These are phyloP conservation scores for Dipodascopsis uninucleata DNA, from an alignment of 805 yeast species.

Conservation along the genomic window DNA sequence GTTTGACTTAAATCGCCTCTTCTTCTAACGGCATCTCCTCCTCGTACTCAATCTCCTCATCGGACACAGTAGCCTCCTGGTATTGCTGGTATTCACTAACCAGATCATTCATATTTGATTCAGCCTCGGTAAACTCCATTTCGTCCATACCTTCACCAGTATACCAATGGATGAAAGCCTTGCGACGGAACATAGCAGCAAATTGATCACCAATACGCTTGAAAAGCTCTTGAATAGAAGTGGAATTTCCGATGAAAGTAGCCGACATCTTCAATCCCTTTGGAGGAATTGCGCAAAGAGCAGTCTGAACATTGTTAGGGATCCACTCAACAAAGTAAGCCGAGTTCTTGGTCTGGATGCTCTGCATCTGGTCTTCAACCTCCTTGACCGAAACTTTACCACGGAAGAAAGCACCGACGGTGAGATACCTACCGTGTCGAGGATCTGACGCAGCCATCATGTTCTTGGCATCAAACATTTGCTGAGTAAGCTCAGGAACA, in stretches of 20 bases:
- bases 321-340: constrained; percentile 92
- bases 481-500: constrained; percentile 92
- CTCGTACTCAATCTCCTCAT: constrained; percentile 67
- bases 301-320: constrained; percentile 93
- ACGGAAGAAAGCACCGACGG: constrained; percentile 91
- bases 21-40: constrained; percentile 31
- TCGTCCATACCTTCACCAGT: constrained; percentile 96
- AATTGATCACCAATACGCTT: constrained; percentile 88
- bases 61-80: constrained; percentile 79
- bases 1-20: constrained; percentile 6
- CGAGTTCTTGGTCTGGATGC: constrained; percentile 78
- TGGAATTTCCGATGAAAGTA: constrained; percentile 90
- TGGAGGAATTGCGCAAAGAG: constrained; percentile 91
- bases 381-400: constrained; percentile 92
- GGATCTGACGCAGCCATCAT: constrained; percentile 98
- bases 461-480: constrained; percentile 86
- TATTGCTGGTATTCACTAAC: constrained; percentile 91
- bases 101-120: constrained; percentile 85
- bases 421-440: constrained; percentile 84
- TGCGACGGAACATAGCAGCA: constrained; percentile 87
- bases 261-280: constrained; percentile 83
- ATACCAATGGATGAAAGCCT: constrained; percentile 96
- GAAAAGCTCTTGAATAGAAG: constrained; percentile 89
- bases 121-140: constrained; percentile 91
- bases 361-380: constrained; percentile 90